A percentile compares a stretch with the other conserved stretches of the same genome.
phyloP scores from a whole-genome alignment of 2,329 filamentous ascomycete species.

The Pseudogymnoascus sp. region DNA sequence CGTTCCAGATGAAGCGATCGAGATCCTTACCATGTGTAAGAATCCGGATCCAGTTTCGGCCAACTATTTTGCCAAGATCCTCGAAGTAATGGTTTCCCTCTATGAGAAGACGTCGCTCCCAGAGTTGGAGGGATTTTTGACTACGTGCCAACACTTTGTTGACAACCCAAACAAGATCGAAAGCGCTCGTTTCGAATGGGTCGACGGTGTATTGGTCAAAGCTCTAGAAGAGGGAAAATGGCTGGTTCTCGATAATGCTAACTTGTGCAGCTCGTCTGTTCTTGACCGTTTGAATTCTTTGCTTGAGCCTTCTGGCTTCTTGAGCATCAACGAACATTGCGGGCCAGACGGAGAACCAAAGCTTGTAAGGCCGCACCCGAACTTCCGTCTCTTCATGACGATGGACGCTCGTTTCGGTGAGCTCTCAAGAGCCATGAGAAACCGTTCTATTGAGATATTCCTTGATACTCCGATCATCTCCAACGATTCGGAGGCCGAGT shows the following conservation, averaged over 20 bases:
- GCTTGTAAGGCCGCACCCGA: slow-evolving; percentile 70
- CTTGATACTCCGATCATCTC: slow-evolving; percentile 40
- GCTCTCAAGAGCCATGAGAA: slow-evolving; percentile 91
- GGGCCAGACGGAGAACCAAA: slow-evolving; percentile 73
- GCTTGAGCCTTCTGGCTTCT: slow-evolving; percentile 77
- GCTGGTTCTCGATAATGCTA: slow-evolving; percentile 94
- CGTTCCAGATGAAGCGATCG: slow-evolving; percentile 41
- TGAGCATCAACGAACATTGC: slow-evolving; percentile 91
- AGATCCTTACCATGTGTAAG: slow-evolving; percentile 45
- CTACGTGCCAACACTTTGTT: slow-evolving; percentile 35
- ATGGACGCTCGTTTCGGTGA: slow-evolving; percentile 90
- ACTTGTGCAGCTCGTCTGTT: slow-evolving; percentile 90
- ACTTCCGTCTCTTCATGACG: slow-evolving; percentile 89
- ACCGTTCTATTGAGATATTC: slow-evolving; percentile 85
- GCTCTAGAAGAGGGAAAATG: slow-evolving; percentile 81
- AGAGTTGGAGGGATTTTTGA: slow-evolving; percentile 21
- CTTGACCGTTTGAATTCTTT: slow-evolving; percentile 90
- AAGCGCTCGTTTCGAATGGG: slow-evolving; percentile 86
- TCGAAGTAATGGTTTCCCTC: slow-evolving; percentile 27
- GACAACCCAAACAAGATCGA: slow-evolving; percentile 50
- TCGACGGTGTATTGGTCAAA: slow-evolving; percentile 84
- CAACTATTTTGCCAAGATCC: slow-evolving; percentile 23
- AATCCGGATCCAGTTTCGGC: slow-evolving; percentile 12
- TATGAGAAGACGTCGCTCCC: slow-evolving; percentile 35
- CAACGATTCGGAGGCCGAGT: not conserved